Base-by-base conservation (phyloP, 768 basidiomycete genomes). In the Boletellus sp. region DNA sequence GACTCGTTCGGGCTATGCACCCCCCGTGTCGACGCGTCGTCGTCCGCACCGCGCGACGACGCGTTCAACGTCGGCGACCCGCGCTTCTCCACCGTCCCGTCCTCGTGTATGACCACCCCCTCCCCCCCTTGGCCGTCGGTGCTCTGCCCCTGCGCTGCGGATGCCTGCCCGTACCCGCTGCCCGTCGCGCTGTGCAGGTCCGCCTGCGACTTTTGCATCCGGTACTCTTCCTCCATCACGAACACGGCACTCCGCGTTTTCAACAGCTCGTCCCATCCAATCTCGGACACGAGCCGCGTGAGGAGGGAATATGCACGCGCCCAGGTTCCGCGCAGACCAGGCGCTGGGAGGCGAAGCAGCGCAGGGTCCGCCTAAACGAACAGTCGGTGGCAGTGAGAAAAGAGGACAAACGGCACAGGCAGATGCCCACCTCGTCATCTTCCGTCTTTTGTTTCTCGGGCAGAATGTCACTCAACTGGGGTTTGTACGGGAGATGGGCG, bases 201-300 rank as follows among this genome's bases (percentile, higher is more conserved):
- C 2, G 66, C 72, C 6, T 88, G 81, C 2, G 88, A 85, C 65
- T 97, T 97, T 73, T 97, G 95, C 84, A 90, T 88, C 33, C 96
- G 80, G 66, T 99, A 99, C 66, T 99, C 96, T 66, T 99, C 95
- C 66, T 98, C 96, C 96, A 99, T 99, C 35, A 99, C 96, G 69
- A 99, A 98, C 13, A 99, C 96, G 33, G 76, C 72, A 67, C 90
- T 93, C 78, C 96, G 85, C 13, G 90, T 88, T 74, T 94, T 94
- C 49, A 99, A 78, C 3, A 98, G 80, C 72, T 98, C 96, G 71
- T 99, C 96, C 96, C 96, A 99, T 0, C 96, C 96, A 57, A 99
- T 94, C 55, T 92, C 86, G 1, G 88, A 83, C 28, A 97, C 96
- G 20, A 99, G 84, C 1, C 86, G 82, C 13, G 94, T 90, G 20